Evolutionary conservation across 805 yeast species (phyloP).

Genomic region (Candida silvatica): DNA sequence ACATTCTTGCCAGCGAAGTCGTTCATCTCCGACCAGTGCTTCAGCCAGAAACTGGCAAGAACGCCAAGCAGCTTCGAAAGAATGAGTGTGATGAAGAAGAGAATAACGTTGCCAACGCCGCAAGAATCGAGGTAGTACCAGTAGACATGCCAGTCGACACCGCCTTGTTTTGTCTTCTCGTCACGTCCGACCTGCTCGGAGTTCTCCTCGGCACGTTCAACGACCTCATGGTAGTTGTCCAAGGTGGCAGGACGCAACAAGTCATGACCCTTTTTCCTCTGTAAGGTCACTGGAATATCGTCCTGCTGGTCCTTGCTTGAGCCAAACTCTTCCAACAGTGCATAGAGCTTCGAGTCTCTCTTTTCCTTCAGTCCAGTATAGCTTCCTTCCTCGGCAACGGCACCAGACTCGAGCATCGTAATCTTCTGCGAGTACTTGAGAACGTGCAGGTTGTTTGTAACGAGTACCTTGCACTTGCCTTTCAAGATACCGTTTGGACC

Average conservation of each 20-base stretch:
- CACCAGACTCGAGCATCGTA: slow-evolving; percentile 64
- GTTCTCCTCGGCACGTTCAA: slow-evolving; percentile 26
- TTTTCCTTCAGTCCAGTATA: slow-evolving; percentile 34
- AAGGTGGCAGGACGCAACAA: slow-evolving; percentile 60
- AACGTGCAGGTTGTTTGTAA: slow-evolving; percentile 83
- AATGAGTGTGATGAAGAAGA: slow-evolving; percentile 46
- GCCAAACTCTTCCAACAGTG: slow-evolving; percentile 41
- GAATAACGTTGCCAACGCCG: slow-evolving; percentile 53
- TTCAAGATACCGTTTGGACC: slow-evolving; percentile 71
- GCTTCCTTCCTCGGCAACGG: slow-evolving; percentile 54
- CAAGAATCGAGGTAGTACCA: slow-evolving; percentile 77
- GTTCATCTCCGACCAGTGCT: slow-evolving; percentile 91
- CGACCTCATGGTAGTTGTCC: slow-evolving; percentile 26
- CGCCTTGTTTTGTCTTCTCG: slow-evolving; percentile 84
- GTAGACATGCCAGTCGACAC: slow-evolving; percentile 82
- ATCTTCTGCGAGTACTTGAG: slow-evolving; percentile 65
- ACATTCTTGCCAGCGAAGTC: slow-evolving; percentile 61
- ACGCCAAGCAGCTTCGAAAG: slow-evolving; percentile 52
- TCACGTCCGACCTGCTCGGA: slow-evolving; percentile 33
- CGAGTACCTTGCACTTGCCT: slow-evolving; percentile 64
- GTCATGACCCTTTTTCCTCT: too few species aligned
- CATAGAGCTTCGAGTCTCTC: slow-evolving; percentile 25
- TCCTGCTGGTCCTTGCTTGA: slow-evolving; percentile 16
- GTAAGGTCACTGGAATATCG: slow-evolving; percentile 15
- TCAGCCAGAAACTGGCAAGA: slow-evolving; percentile 76